Percentiles rank a stretch among this genome's conserved stretches.
Conservation (phyloP, 1,284 basidiomycete species). For the Puccinia hordei region DNA sequence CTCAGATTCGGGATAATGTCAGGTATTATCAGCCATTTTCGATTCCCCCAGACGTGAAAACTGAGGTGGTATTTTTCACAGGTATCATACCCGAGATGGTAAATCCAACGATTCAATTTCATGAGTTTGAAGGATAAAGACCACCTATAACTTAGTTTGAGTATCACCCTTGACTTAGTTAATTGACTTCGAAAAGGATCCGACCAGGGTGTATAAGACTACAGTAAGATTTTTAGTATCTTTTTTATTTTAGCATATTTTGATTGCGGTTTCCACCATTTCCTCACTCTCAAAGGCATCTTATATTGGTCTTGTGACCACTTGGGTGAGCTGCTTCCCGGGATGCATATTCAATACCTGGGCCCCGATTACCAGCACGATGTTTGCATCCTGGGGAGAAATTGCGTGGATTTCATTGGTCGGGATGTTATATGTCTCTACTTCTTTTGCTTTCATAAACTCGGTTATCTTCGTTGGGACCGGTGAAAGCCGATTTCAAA, state of each 20-base stretch:
- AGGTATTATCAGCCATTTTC: background rate
- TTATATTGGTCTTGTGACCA: slow-evolving; percentile 33
- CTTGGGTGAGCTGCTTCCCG: slow-evolving; percentile 49
- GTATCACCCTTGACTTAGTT: slow-evolving; percentile 12
- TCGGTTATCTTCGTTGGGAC: slow-evolving; percentile 45
- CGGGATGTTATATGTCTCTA: slow-evolving; percentile 40
- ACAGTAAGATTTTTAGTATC: background rate
- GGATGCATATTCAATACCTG: slow-evolving; percentile 43
- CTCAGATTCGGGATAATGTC: slow-evolving; percentile 42
- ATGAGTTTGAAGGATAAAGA: background rate
- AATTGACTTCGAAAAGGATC: slow-evolving; percentile 51
- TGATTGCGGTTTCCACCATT: background rate
- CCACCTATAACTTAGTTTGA: background rate
- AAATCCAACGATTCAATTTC: background rate
- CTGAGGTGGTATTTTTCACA: background rate
- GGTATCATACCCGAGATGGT: slow-evolving; percentile 49
- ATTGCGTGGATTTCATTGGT: slow-evolving; percentile 47
- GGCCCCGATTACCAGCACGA: slow-evolving; percentile 24
- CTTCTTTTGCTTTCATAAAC: slow-evolving; percentile 43
- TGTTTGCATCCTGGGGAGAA: slow-evolving; percentile 48
- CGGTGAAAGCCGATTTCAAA: slow-evolving; percentile 45
- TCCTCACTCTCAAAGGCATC: slow-evolving; percentile 4
- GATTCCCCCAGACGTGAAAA: background rate
- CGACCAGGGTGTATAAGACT: slow-evolving; percentile 35
- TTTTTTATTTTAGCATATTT: background rate